Percentiles rank a stretch among this genome's conserved stretches.
Evolutionary conservation across 768 basidiomycete species (phyloP).

Genomic region (Mycena indigotica): DNA sequence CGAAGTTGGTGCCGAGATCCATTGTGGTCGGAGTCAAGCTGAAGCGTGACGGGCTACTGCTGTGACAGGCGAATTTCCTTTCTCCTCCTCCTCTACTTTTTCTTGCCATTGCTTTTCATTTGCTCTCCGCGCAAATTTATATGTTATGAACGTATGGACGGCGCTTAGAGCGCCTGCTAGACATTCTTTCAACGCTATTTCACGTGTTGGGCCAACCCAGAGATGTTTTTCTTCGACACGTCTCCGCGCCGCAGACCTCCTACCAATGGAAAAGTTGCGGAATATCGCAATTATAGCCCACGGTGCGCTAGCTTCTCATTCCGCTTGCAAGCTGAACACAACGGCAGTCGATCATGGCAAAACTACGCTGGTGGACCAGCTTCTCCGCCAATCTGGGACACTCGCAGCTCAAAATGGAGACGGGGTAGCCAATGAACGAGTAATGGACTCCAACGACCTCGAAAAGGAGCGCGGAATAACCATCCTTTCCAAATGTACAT

Average conservation of each 20-base stretch:
- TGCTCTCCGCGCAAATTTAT: background rate
- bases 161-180: conserved; percentile 1
- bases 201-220: conserved; percentile 3
- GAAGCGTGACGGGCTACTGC: no score
- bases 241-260: conserved; percentile 14
- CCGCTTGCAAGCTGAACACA: background rate
- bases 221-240: conserved; percentile 22
- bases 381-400: conserved; percentile 52
- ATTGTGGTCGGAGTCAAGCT: conserved; percentile 35
- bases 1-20: conserved; percentile 65
- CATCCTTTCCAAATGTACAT: conserved; percentile 61
- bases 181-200: background rate
- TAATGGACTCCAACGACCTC: conserved; percentile 57
- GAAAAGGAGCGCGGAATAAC: conserved; percentile 65
- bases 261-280: conserved; percentile 43
- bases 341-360: conserved; percentile 53
- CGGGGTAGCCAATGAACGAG: conserved; percentile 42
- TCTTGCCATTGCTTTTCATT: no score
- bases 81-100: no score
- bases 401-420: conserved; percentile 41
- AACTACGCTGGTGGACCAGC: conserved; percentile 55
- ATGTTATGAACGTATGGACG: conserved; percentile 3
- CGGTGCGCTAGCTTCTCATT: conserved; percentile 36
- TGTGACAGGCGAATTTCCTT: no score
- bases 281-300: conserved; percentile 56